A percentile compares a stretch with the other conserved stretches of the same genome.
phyloP scores from a whole-genome alignment of 2,329 filamentous ascomycete species.

The Tolypocladium guangdongense region DNA sequence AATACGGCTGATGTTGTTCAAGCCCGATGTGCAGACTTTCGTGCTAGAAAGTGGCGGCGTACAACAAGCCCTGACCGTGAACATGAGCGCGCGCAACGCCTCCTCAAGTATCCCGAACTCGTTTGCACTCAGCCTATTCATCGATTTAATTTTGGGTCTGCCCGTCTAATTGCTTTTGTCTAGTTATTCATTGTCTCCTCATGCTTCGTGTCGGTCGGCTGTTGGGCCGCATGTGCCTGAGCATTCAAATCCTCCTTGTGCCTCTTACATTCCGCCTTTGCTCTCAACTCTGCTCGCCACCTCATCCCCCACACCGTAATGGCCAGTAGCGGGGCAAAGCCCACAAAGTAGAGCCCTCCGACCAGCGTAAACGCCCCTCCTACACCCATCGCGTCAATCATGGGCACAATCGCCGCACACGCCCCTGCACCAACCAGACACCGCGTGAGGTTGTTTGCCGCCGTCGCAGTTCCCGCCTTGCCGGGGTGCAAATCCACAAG shows the following conservation, averaged over 20 bases:
- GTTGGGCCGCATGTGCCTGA: constrained; percentile 3
- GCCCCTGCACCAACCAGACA: constrained; percentile 44
- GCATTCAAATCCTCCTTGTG: constrained; percentile 4
- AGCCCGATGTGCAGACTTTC: too few species aligned
- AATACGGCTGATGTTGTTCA: too few species aligned
- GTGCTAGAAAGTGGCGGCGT: too few species aligned
- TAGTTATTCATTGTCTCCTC: background rate
- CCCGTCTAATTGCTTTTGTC: too few species aligned
- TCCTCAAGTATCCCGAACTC: too few species aligned
- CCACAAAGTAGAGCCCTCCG: constrained; percentile 28
- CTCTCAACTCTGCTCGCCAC: constrained; percentile 28
- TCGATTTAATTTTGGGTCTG: too few species aligned
- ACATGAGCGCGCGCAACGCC: too few species aligned
- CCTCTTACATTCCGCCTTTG: constrained; percentile 12
- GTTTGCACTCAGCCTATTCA: too few species aligned
- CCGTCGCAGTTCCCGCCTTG: constrained; percentile 41
- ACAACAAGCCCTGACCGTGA: too few species aligned
- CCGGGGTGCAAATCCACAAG: constrained; percentile 45
- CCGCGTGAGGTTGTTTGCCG: constrained; percentile 43
- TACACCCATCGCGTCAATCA: constrained; percentile 38
- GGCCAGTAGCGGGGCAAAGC: constrained; percentile 26
- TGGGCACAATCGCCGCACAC: constrained; percentile 38
- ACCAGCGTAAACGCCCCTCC: constrained; percentile 42
- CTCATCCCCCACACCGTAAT: constrained; percentile 30
- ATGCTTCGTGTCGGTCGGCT: background rate